Evolutionary conservation across 2,329 filamentous ascomycete genomes (phyloP).

Genomic region (Parastagonospora nodorum): DNA sequence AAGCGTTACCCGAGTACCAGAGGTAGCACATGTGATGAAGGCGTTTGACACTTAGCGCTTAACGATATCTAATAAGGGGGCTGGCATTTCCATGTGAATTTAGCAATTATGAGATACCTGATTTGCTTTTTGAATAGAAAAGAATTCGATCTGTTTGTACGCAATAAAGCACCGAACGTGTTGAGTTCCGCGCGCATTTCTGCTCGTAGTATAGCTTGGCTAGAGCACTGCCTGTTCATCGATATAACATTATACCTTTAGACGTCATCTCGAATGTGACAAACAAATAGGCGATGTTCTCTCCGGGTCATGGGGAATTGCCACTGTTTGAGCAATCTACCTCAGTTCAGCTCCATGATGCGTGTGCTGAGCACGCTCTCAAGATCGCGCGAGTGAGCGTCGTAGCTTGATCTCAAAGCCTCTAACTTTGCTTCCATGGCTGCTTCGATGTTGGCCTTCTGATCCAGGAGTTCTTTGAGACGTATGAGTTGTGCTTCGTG

Average conservation of each 20-base stretch:
- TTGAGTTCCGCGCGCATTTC: no score
- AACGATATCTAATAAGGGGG: background rate
- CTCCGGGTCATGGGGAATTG: no score
- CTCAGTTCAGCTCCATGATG: slow-evolving; percentile 28
- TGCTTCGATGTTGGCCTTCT: slow-evolving; percentile 33
- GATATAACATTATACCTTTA: no score
- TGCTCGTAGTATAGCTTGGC: no score
- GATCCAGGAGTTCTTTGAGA: slow-evolving; percentile 26
- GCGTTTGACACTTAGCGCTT: background rate
- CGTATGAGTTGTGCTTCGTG: slow-evolving; percentile 30
- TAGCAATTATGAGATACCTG: background rate
- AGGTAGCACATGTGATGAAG: slow-evolving; percentile 18
- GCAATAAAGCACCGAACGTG: no score
- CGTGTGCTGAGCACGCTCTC: slow-evolving; percentile 21
- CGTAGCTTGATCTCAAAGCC: slow-evolving; percentile 20
- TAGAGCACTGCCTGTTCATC: no score
- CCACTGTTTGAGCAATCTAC: no score
- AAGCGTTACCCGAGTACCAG: slow-evolving; percentile 39
- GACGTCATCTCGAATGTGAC: no score
- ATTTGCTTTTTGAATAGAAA: background rate
- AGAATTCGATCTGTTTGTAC: background rate
- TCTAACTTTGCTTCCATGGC: slow-evolving; percentile 24
- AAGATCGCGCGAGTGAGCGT: slow-evolving; percentile 29
- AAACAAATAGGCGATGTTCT: no score
- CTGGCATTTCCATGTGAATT: background rate